phyloP scores from a whole-genome alignment of 2,329 filamentous ascomycete genomes.

The Coniochaeta sp. region DNA sequence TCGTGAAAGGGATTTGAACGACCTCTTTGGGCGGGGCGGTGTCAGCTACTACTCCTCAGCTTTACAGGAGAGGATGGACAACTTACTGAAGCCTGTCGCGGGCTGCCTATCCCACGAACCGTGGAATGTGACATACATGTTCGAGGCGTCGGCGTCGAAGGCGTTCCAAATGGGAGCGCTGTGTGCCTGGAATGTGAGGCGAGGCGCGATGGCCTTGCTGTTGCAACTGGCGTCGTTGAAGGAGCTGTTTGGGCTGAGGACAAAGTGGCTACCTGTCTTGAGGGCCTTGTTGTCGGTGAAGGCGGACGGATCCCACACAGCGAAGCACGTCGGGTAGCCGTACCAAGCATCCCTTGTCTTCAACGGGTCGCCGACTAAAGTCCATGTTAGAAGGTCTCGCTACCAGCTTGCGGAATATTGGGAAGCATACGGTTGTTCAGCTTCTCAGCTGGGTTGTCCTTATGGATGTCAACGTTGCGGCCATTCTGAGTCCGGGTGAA shows the following conservation, averaged over 20 bases:
- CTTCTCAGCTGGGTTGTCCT: conserved; percentile 56
- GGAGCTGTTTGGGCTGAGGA: conserved; percentile 24
- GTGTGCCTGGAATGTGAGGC: conserved; percentile 25
- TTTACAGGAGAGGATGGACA: neutral
- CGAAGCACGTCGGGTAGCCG: conserved; percentile 42
- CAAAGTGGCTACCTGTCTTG: conserved; percentile 29
- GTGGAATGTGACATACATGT: conserved; percentile 25
- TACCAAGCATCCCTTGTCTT: conserved; percentile 13
- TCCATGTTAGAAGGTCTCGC: neutral
- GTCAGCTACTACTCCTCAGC: neutral
- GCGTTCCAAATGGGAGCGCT: conserved; percentile 22
- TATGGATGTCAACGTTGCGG: conserved; percentile 36
- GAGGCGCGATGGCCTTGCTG: conserved; percentile 25
- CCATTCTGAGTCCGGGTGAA: conserved; percentile 36
- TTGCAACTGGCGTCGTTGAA: conserved; percentile 28
- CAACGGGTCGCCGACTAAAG: conserved; percentile 10
- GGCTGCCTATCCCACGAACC: conserved; percentile 21
- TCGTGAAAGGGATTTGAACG: conserved; percentile 20
- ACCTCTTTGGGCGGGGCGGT: conserved; percentile 9
- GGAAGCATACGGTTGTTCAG: conserved; percentile 45
- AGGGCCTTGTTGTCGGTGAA: conserved; percentile 20
- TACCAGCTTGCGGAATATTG: neutral
- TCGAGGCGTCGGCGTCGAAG: conserved; percentile 20
- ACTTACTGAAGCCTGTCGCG: conserved; percentile 18
- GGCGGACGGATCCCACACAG: conserved; percentile 10